phyloP scores from a whole-genome alignment of 2,329 filamentous ascomycete species.

The Neonectria punicea region DNA sequence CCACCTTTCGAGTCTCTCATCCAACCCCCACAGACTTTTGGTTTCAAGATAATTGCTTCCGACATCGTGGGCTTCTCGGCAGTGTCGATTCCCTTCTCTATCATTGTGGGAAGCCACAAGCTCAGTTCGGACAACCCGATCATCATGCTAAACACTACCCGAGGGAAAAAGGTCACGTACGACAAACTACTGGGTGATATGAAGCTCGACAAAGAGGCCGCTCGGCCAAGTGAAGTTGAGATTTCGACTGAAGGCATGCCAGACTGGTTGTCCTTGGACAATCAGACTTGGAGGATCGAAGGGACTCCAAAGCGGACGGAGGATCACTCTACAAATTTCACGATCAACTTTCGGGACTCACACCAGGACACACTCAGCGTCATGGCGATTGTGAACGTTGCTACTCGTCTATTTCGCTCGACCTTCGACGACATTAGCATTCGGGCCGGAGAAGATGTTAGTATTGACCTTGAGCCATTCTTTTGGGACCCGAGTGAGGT shows the following conservation, averaged over 20 bases:
- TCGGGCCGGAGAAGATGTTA: constrained; percentile 54
- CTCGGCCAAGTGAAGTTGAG: constrained; percentile 62
- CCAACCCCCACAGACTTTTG: constrained; percentile 77
- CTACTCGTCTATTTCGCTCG: constrained; percentile 53
- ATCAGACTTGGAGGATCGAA: constrained; percentile 67
- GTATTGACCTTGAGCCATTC: constrained; percentile 55
- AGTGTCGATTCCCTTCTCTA: constrained; percentile 71
- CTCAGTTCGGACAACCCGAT: constrained; percentile 70
- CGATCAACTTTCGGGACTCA: constrained; percentile 67
- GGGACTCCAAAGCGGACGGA: constrained; percentile 70
- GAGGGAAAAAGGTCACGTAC: constrained; percentile 63
- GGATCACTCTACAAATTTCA: constrained; percentile 70
- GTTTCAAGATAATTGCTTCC: constrained; percentile 79
- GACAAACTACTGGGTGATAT: constrained; percentile 61
- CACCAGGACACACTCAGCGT: constrained; percentile 69
- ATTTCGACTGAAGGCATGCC: constrained; percentile 66
- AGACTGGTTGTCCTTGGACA: constrained; percentile 75
- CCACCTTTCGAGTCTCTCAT: constrained; percentile 72
- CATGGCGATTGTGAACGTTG: constrained; percentile 55
- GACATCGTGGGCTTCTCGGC: constrained; percentile 83
- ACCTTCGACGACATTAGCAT: constrained; percentile 53
- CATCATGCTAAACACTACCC: constrained; percentile 67
- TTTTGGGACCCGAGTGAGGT: constrained; percentile 54
- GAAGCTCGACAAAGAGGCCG: constrained; percentile 65
- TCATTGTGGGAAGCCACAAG: constrained; percentile 77